Percentiles rank a stretch among this genome's conserved stretches.
Conservation (phyloP, 768 basidiomycete genomes). For the Mycena sanguinolenta region DNA sequence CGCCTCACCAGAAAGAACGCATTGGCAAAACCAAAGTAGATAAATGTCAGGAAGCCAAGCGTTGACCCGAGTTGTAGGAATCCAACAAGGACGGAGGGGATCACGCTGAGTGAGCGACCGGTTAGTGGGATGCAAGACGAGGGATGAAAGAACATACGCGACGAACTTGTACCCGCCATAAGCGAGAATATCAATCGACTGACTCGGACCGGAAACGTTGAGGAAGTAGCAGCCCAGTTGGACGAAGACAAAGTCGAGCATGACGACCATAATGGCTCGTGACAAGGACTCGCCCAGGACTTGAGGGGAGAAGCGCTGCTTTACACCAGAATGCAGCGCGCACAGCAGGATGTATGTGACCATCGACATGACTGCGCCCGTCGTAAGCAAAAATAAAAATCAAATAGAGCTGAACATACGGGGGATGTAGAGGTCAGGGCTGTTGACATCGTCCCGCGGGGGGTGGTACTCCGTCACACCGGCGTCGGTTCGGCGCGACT, state of each 20-base stretch:
- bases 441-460: constrained; percentile 95
- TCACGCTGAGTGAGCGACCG: constrained; percentile 69
- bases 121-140: not conserved
- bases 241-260: constrained; percentile 91
- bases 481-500: constrained; percentile 73
- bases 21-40: constrained; percentile 90
- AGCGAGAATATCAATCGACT: constrained; percentile 86
- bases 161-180: constrained; percentile 99
- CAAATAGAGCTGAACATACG: constrained; percentile 56
- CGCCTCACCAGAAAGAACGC: constrained; percentile 90
- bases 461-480: constrained; percentile 84
- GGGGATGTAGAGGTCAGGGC: constrained; percentile 97
- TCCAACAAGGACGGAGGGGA: constrained; percentile 80
- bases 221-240: constrained; percentile 94
- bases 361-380: constrained; percentile 85
- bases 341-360: constrained; percentile 95
- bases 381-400: constrained; percentile 15
- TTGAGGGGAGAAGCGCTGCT: constrained; percentile 86
- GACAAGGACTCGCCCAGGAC: constrained; percentile 90
- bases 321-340: constrained; percentile 86
- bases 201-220: constrained; percentile 80
- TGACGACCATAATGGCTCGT: constrained; percentile 84
- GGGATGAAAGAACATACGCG: constrained; percentile 66
- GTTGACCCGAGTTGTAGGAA: constrained; percentile 74
- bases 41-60: constrained; percentile 78